Evolutionary conservation across 352 stramenopile species (phyloP), one percentile per base, ranked within the genome.

Genomic region (Globisporangium abappressorium): DNA sequence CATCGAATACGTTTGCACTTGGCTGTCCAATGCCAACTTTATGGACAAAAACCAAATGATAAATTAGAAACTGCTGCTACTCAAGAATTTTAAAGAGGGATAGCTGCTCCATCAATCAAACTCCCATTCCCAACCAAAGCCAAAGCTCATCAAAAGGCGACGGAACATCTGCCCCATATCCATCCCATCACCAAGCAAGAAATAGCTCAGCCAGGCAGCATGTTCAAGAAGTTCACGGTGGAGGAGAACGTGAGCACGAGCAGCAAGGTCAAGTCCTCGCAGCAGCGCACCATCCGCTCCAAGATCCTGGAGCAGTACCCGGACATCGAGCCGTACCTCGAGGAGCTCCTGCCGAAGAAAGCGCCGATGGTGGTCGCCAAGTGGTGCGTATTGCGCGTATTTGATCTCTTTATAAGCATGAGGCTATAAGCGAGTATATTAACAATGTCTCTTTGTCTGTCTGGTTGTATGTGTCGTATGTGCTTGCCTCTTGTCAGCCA

Each of bases 261-360:
- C 74, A 98, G 96, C 72, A 97, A 99, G 82, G 91, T 99, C 58
- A 99, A 99, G 82, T 95, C 94, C 43, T 99, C 94, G 62, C 94
- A 99, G 57, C 96, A 99, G 84, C 91, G 97, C 36, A 92, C 85
- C 53, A 98, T 99, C 71, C 97, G 97, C 70, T 80, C 83, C 53
- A 94, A 97, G 76, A 95, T 99, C 64, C 64, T 97, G 34, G 90
- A 98, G 69, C 92, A 99, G 81, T 98, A 98, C 64, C 81, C 86
- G 62, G 79, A 93, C 26, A 78, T 98, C 61, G 91, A 93, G 66
- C 79, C 97, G 28, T 87, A 97, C 54, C 73, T 95, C 26, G 92
- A 97, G 73, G 73, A 85, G 61, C 71, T 98, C 24, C 73, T 98
- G 72, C 97, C 97, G 38, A 99, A 99, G 82, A 99, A 99, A 70